Evolutionary conservation across 1,284 basidiomycete species (phyloP).

Genomic region (Melampsora larici-populina): DNA sequence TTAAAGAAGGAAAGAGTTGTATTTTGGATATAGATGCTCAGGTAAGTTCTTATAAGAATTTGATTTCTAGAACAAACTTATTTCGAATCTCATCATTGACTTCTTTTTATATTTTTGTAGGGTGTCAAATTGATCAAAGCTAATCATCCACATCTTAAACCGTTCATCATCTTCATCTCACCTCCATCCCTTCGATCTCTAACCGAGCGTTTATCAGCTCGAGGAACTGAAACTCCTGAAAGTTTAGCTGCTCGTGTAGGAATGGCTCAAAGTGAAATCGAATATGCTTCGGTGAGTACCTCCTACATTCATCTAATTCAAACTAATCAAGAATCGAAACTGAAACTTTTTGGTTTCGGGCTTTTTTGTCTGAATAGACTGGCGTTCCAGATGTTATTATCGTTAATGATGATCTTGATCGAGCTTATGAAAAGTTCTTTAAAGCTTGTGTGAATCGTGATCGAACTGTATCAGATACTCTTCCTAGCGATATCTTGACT

Average conservation of each 20-base stretch:
- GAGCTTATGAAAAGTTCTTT: slow-evolving; percentile 68
- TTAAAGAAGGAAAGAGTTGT: slow-evolving; percentile 64
- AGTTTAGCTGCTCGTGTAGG: slow-evolving; percentile 72
- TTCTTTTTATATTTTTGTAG: slow-evolving; percentile 55
- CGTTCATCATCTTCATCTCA: slow-evolving; percentile 88
- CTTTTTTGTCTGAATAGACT: slow-evolving; percentile 53
- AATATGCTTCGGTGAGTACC: slow-evolving; percentile 65
- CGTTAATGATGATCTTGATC: slow-evolving; percentile 85
- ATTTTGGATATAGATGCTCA: slow-evolving; percentile 96
- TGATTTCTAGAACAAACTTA: not conserved
- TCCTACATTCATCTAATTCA: not conserved
- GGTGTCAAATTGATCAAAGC: slow-evolving; percentile 84
- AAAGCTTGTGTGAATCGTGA: slow-evolving; percentile 50
- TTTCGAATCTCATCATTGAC: not conserved
- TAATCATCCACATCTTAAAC: slow-evolving; percentile 66
- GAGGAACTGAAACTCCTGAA: slow-evolving; percentile 80
- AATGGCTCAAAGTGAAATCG: slow-evolving; percentile 77
- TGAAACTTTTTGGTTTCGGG: not conserved
- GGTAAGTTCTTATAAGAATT: slow-evolving; percentile 56
- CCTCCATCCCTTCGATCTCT: slow-evolving; percentile 74
- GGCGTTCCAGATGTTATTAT: slow-evolving; percentile 78
- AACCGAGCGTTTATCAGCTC: slow-evolving; percentile 66
- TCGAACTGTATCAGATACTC: not conserved
- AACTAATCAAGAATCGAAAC: too few species aligned
- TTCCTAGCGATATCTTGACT: slow-evolving; percentile 1